Evolutionary conservation across 768 basidiomycete species (phyloP).

Genomic region (Hydnomerulius pinastri): DNA sequence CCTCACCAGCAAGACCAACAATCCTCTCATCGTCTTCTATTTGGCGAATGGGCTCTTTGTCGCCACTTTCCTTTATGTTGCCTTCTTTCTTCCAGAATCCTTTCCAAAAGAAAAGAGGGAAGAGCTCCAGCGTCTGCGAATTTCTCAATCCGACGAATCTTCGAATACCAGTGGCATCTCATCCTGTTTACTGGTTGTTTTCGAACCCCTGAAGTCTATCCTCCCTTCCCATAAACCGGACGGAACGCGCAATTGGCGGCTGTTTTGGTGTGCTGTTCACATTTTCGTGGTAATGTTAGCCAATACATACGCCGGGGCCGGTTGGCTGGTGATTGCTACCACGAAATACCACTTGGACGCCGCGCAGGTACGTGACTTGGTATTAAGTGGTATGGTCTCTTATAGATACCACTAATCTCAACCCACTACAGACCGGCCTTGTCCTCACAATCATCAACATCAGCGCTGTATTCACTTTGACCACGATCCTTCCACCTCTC

Average conservation of each 20-base stretch:
- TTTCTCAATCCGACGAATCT: background rate
- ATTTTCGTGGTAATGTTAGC: constrained; percentile 22
- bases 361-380: constrained; percentile 25
- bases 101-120: constrained; percentile 28
- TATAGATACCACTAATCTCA: background rate
- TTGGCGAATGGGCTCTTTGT: constrained; percentile 15
- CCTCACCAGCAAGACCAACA: constrained; percentile 27
- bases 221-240: constrained; percentile 11
- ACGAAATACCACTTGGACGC: constrained; percentile 29
- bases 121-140: constrained; percentile 9
- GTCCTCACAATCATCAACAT: constrained; percentile 20
- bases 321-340: constrained; percentile 27
- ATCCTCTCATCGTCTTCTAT: constrained; percentile 26
- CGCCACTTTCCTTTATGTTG: constrained; percentile 21
- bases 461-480: constrained; percentile 20
- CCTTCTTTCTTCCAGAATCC: constrained; percentile 31
- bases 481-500: constrained; percentile 20
- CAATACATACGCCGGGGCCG: constrained; percentile 8
- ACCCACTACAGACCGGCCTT: constrained; percentile 26
- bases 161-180: background rate
- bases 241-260: constrained; percentile 30
- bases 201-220: constrained; percentile 27
- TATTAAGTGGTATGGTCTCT: too few relatives aligned
- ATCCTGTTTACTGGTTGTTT: constrained; percentile 3
- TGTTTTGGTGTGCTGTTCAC: constrained; percentile 31